Base-by-base conservation (phyloP, 148 eudicot species). In the Amaranthus hypochondriacus region DNA sequence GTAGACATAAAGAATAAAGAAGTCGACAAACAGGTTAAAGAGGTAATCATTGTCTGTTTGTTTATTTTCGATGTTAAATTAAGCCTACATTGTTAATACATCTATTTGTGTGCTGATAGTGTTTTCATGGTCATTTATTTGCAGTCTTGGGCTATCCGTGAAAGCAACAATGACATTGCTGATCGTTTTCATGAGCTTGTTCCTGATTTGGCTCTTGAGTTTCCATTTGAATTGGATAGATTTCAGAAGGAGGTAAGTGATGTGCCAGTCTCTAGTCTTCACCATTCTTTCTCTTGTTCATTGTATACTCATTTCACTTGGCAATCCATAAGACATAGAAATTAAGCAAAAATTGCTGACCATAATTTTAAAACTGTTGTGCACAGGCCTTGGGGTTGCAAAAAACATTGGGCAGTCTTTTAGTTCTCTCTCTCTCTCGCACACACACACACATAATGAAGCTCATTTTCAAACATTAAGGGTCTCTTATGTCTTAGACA, bases 191-290 rank as follows among this genome's bases (percentile, higher is more conserved):
- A 83, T 79, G 95, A 89, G 75, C 97, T 88, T 82, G 91, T 94
- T 82, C 98, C 98, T 68, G 97, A 94, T 76, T 75, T 91, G 96
- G 98, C 98, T 62, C 89, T 91, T 42, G 89, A 89, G 61, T 94
- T 87, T 81, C 96, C 97, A 54, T 94, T 94, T 78, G 93, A 94
- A 81, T 82, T 94, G 62, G 98, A 94, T 79, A 74, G 79, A 68
- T 94, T 94, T 79, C 98, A 94, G 68, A 94, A 91, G 83, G 97
- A 93, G 98, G 98, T 93, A 90, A 7, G 69, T 65, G 28, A 76
- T 69, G 56, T 48, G 56, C n/a, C 47, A 51, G 39, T 76, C 55
- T 44, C 2, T 74, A 14, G 42, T 56, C 54, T 56, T 54, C n/a
- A 62, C 56, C 64, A 0, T 48, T 66, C 70, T 69, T 48, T 47